These are phyloP conservation scores for Murraya paniculata DNA, from an alignment of 345 rosid species.

Conservation along the genomic window DNA sequence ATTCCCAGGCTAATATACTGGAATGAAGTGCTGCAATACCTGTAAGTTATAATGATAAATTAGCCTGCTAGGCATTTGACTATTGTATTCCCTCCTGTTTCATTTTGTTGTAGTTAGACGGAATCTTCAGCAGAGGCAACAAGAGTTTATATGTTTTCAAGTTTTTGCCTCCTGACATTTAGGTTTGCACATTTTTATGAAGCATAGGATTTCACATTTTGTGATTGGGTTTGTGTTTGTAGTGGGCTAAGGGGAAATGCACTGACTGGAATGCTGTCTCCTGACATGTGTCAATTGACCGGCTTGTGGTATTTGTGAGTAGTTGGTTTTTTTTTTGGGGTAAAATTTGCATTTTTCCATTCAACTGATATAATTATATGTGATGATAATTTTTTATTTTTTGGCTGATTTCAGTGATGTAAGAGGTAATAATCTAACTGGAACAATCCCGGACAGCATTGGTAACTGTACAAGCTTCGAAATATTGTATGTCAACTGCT, in stretches of 20 bases:
- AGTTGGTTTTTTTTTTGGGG: not conserved
- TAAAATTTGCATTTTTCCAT: not conserved
- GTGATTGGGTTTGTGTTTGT: not conserved
- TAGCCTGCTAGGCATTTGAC: not conserved
- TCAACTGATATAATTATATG: not conserved
- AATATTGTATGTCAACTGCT: slow-evolving; percentile 57
- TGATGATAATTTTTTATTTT: not conserved
- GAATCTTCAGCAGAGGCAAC: not conserved
- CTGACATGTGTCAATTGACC: slow-evolving; percentile 90
- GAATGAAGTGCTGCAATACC: slow-evolving; percentile 95
- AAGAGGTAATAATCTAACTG: slow-evolving; percentile 82
- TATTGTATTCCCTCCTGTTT: not conserved
- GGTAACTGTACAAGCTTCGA: slow-evolving; percentile 98
- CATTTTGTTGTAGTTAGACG: too few relatives aligned
- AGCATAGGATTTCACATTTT: not conserved
- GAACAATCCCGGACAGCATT: slow-evolving; percentile 75
- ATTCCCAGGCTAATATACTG: slow-evolving; percentile 87
- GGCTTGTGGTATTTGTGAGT: slow-evolving; percentile 99
- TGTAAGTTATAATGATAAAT: slow-evolving; percentile 40
- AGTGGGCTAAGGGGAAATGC: slow-evolving; percentile 85
- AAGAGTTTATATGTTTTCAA: not conserved
- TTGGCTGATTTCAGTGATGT: slow-evolving; percentile 75
- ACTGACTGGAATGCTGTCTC: slow-evolving; percentile 75
- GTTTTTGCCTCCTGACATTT: not conserved
- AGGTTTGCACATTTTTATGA: too few relatives aligned